Base-by-base conservation (phyloP, 345 rosid genomes). In the Carallia brachiata region DNA sequence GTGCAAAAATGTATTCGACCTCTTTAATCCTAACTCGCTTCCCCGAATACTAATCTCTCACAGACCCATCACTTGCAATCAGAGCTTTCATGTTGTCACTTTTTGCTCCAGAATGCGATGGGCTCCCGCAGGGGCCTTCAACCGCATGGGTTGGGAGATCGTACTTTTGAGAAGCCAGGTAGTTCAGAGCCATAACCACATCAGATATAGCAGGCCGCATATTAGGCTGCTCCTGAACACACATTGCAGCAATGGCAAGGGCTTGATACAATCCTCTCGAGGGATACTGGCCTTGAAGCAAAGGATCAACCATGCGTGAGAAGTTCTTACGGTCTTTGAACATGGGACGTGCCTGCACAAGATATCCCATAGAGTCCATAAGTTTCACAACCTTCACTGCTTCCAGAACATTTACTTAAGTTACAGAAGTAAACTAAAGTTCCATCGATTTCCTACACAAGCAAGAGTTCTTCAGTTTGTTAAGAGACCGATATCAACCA, bases 151-250 rank as follows among this genome's bases (percentile, higher is more conserved):
- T 37, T n/a, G 31, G 61, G 12, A 68, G 69, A 28, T 72, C 73
- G 15, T 77, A 77, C 52, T 63, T 79, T 52, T 75, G 78, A 34
- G 84, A 70, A 0, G 81, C 81, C 18, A 83, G 74, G 66, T 72
- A 83, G 58, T 75, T 83, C 36, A 83, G 80, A 18, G 84, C 86
- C 36, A 75, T 63, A 57, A 83, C 86, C 32, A 83, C 83, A 52
- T 83, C 83, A 17, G 79, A 57, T 55, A 80, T 62, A 9, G 64
- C 65, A 6, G 84, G 86, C 27, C 86, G 76, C 80, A 75, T 70
- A 60, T 48, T 75, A 44, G 86, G 86, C 74, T 83, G 78, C 63
- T 83, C 86, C 68, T 80, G 86, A 60, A 83, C 82, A 52, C 86
- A 80, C 84, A 83, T 80, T 19, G 84, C 84, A 2, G 86, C 73